These are phyloP conservation scores for Yarrowia yakushimensis DNA, from an alignment of 805 yeast genomes.

Conservation along the genomic window DNA sequence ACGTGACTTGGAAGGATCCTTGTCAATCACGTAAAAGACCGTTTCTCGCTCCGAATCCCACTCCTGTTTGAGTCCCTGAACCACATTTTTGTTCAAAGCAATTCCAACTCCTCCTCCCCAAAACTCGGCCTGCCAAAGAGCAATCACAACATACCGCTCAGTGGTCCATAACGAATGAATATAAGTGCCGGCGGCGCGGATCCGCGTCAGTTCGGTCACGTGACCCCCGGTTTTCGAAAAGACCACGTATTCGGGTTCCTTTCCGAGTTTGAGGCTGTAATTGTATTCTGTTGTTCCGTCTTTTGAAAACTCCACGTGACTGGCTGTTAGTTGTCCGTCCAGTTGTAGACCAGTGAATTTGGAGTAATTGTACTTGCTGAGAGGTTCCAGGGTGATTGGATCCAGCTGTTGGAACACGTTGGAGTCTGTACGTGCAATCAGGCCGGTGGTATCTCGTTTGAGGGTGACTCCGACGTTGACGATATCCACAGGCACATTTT, in stretches of 20 bases:
- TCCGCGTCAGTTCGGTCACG: neutral
- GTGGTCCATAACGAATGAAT: slow-evolving; percentile 16
- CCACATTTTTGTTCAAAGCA: neutral
- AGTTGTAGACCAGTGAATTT: neutral
- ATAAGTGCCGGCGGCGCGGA: neutral
- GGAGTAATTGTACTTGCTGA: neutral
- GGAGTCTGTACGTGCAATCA: neutral
- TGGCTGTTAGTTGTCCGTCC: neutral
- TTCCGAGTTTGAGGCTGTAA: neutral
- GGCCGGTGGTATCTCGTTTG: neutral
- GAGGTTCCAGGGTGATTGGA: slow-evolving; percentile 9
- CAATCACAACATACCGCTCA: neutral
- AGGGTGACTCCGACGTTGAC: slow-evolving; percentile 15
- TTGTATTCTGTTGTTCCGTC: slow-evolving; percentile 18
- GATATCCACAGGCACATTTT: neutral
- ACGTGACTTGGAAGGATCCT: neutral
- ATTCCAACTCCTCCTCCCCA: slow-evolving; percentile 7
- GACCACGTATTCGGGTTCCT: neutral
- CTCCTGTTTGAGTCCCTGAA: neutral
- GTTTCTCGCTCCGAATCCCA: neutral
- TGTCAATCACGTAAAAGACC: neutral
- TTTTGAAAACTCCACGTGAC: neutral
- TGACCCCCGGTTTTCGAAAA: neutral
- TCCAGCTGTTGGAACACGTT: slow-evolving; percentile 1
- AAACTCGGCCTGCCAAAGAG: slow-evolving; percentile 21